Percentiles rank a stretch among this genome's conserved stretches.
These are phyloP conservation scores for Xylaria cubensis DNA, from an alignment of 495 filamentous ascomycete genomes.

Conservation along the genomic window DNA sequence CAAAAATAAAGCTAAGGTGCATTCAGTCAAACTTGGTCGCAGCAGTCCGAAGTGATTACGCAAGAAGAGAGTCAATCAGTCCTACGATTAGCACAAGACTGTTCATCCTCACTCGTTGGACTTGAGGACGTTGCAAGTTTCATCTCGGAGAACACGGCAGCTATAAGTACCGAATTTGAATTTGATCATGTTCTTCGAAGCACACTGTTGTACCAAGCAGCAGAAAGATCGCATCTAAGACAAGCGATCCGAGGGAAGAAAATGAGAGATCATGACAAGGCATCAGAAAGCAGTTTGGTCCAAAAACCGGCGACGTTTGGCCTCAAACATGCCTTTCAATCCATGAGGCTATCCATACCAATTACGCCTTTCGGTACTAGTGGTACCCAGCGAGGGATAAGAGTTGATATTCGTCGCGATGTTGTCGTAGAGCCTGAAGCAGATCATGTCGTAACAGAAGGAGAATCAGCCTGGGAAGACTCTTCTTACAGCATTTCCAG, in stretches of 20 bases:
- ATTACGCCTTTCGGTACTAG: not conserved
- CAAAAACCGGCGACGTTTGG: not conserved
- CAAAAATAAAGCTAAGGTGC: not conserved
- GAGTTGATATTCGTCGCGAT: slow-evolving; percentile 2
- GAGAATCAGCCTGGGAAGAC: not conserved
- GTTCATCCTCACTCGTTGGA: slow-evolving; percentile 10
- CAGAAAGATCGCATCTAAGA: slow-evolving; percentile 16
- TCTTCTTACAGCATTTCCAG: not conserved
- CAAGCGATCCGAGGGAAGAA: slow-evolving; percentile 10
- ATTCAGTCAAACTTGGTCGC: slow-evolving; percentile 7
- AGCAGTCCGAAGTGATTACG: not conserved
- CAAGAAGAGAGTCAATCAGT: slow-evolving; percentile 12
- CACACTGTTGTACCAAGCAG: slow-evolving; percentile 7
- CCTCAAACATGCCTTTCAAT: slow-evolving; percentile 3
- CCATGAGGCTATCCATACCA: not conserved
- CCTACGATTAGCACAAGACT: slow-evolving; percentile 12
- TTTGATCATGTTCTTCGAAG: slow-evolving; percentile 21
- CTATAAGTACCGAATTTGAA: slow-evolving; percentile 14
- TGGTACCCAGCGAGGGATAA: not conserved
- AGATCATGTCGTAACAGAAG: not conserved
- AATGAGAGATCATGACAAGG: not conserved
- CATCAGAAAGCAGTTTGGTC: not conserved
- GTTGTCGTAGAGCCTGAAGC: not conserved
- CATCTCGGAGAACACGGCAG: slow-evolving; percentile 16
- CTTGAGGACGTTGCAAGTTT: slow-evolving; percentile 23